Evolutionary conservation across 768 basidiomycete genomes (phyloP).

Genomic region (Pholiota microspora): DNA sequence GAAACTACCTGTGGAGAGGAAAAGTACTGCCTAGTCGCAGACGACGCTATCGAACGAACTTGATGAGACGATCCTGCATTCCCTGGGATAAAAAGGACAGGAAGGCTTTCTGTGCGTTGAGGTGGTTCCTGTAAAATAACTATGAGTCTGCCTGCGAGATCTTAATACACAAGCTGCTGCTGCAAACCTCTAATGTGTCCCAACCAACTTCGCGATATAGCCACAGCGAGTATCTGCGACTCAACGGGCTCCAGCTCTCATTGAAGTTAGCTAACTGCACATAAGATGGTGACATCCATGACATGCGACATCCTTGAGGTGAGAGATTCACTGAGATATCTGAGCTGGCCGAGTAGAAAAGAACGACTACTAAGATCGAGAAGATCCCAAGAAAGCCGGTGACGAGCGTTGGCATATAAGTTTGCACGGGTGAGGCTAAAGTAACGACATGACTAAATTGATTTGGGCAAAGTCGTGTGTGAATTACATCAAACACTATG

Average conservation of each 20-base stretch:
- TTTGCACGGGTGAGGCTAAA: not conserved
- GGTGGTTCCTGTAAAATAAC: slow-evolving; percentile 11
- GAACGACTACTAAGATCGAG: slow-evolving; percentile 29
- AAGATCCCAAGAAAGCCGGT: slow-evolving; percentile 34
- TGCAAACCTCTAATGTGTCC: slow-evolving; percentile 62
- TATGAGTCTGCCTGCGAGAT: not conserved
- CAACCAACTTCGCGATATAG: slow-evolving; percentile 89
- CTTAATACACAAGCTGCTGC: not conserved
- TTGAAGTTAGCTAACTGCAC: slow-evolving; percentile 69
- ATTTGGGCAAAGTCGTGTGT: not conserved
- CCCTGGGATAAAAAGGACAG: slow-evolving; percentile 96
- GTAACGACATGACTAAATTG: not conserved
- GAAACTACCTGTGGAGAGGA: slow-evolving; percentile 55
- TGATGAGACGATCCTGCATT: slow-evolving; percentile 96
- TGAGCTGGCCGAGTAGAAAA: slow-evolving; percentile 42
- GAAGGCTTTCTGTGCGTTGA: slow-evolving; percentile 46
- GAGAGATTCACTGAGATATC: slow-evolving; percentile 56
- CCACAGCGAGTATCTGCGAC: slow-evolving; percentile 78
- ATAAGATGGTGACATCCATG: slow-evolving; percentile 94
- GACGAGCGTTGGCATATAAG: slow-evolving; percentile 25
- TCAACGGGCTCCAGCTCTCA: slow-evolving; percentile 66
- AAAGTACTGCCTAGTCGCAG: slow-evolving; percentile 80
- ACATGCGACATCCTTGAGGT: slow-evolving; percentile 94
- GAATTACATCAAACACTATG: not conserved
- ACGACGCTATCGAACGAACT: slow-evolving; percentile 92